Evolutionary conservation across 768 basidiomycete genomes (phyloP), one percentile per base, ranked within the genome.

Genomic region (Agaricus blazei): DNA sequence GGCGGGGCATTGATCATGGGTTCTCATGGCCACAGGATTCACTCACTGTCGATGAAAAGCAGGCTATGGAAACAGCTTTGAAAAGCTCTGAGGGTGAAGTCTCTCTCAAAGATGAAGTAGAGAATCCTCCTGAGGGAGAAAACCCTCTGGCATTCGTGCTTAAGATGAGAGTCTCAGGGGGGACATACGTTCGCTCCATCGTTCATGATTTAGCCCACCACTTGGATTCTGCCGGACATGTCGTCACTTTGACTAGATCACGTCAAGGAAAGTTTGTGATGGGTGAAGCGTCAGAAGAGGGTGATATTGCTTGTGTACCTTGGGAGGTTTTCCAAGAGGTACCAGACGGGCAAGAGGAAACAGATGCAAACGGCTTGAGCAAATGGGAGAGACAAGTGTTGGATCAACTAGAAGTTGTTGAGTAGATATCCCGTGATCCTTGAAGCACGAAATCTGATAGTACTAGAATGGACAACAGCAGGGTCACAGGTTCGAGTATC

Each of bases 121-220:
- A 77, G 51, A 47, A 54, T 12, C 58, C 58, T 11, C 42, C 62
- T 3, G 60, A 68, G 9, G 64, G 65, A 28, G 72, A 77, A 51
- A 63, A 68, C 3, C 90, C 95, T 1, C 79, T 86, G 0, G 87
- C 87, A 23, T 97, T 98, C 68, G 85, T 87, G 8, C 75, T 99
- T 59, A 82, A 80, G 53, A 96, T 99, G 94, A 88, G 78, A 59
- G 97, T 98, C 5, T 95, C 94, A 8, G 90, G 91, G 27, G 97
- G 97, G 40, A 98, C 97, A 12, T 99, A 99, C 64, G 95, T 99
- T 52, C 87, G 97, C 48, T 94, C 90, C 1, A 88, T 99, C 60
- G 88, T 95, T 42, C 93, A 98, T 67, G 97, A 99, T 67, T 77
- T 99, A 7, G 93, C 88, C 14, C 84, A 83, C 59, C 81, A 85